Base-by-base conservation (phyloP, 2,329 filamentous ascomycete genomes). In the Aspergillus sp. region DNA sequence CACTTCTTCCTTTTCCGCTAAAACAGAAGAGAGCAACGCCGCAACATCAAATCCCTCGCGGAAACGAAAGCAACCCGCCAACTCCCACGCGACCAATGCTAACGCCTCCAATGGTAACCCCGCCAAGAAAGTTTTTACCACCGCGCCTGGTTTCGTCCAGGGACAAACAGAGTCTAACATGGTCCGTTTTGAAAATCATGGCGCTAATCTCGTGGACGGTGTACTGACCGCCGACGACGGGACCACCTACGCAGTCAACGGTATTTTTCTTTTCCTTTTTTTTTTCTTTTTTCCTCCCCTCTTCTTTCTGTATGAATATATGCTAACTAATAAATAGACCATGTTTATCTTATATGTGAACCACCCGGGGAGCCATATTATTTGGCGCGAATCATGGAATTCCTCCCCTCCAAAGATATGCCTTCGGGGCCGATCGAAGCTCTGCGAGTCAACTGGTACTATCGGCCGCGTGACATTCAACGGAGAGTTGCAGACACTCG, bases 361-460 rank as follows among this genome's bases (percentile, higher is more conserved):
- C 93, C 93, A 44, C 93, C 93, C 13, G 93, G 93, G 46, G 93
- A 98, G 72, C 93, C 93, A 47, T 98, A 98, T 73, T 98, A 98
- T 68, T 76, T 98, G 55, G 93, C 88, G 54, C 88, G 93, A 59
- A 93, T 98, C 67, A 98, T 98, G 93, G 91, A 98, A 68, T 97
- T 97, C 66, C 75, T 96, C 60, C 89, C 95, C 63, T 74, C 79
- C 62, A 83, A 90, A 60, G 89, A 91, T 63, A 81, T 90, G 66
- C 72, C 76, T 32, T 78, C 76, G 47, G 81, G 83, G 50, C 84
- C 86, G 1, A 83, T 98, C 54, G 91, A 96, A 64, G 83, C 88
- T 38, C 71, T 98, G 60, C 85, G 90, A 58, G 87, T 97, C 63
- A 98, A 98, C 73, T 98, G 93, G 93, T 96, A 91, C 71, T 97